Percentiles rank a stretch among this genome's conserved stretches.
These are phyloP conservation scores for Sporothrix phasma DNA, from an alignment of 2,329 filamentous ascomycete species.

Conservation along the genomic window DNA sequence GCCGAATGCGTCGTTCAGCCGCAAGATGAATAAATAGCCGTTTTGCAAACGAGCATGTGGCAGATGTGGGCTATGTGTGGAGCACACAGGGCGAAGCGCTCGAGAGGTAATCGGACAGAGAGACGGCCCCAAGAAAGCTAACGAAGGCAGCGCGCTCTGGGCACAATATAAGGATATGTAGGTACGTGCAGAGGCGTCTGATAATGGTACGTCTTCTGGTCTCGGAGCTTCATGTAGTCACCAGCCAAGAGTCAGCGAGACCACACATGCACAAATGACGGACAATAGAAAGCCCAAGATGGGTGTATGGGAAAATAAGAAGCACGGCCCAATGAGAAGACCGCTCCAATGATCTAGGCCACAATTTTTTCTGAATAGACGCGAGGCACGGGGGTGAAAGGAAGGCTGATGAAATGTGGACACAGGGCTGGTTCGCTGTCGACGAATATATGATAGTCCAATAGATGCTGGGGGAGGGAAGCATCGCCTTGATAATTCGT, in stretches of 20 bases:
- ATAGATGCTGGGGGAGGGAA: background rate
- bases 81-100: background rate
- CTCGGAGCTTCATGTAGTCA: conserved; percentile 7
- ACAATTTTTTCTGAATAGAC: background rate
- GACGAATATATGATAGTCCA: background rate
- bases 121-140: background rate
- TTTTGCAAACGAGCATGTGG: background rate
- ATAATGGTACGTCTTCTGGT: background rate
- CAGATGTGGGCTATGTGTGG: background rate
- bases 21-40: background rate
- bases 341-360: background rate
- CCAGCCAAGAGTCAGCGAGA: conserved; percentile 6
- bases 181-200: background rate
- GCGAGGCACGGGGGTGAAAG: background rate
- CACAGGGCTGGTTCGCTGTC: background rate
- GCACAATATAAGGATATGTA: background rate
- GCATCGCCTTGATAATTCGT: background rate
- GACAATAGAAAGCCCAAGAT: background rate
- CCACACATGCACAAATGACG: background rate
- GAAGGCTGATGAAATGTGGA: conserved; percentile 3
- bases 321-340: background rate
- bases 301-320: background rate
- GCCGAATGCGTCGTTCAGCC: conserved; percentile 5
- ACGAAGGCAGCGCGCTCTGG: background rate
- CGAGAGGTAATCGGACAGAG: no score